Base-by-base conservation (phyloP, 2,329 filamentous ascomycete species). In the Orbilia blumenaviensis region DNA sequence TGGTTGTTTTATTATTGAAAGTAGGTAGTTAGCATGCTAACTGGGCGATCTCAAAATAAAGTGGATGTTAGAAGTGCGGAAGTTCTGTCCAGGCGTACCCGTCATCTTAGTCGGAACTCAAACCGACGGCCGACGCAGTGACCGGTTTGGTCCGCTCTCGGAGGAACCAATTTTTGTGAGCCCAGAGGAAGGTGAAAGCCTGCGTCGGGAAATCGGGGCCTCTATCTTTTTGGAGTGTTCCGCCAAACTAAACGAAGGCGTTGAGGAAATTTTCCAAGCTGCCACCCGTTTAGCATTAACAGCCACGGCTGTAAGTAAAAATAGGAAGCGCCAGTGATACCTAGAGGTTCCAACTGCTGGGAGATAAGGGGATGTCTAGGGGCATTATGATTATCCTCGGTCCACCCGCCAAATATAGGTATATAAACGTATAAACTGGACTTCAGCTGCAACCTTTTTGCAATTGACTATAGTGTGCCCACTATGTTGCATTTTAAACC, bases 221-320 rank as follows among this genome's bases (percentile, higher is more conserved):
- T 91, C 93, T 88, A 97, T 97, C 89, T 99, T 98, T 86, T 92
- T 98, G 80, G 95, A 99, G 87, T 98, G 95, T 88, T 98, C 95
- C 80, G 95, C 95, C 87, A 97, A 97, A 90, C 98, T 94, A 84
- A 97, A 96, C 86, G 93, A 97, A 85, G 95, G 95, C 85, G 95
- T 98, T 81, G 91, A 93, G 82, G 95, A 99, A 86, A 95, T 99
- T 81, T 99, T 99, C 82, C 95, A 98, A 88, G 92, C 96, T 83
- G 95, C 95, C 82, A 98, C 95, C 81, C 93, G 95, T 81, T 89
- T 66, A 62, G 78, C 78, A 58, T 66, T 79, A 69, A 56, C 80
- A 58, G 74, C 78, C 42, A 81, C 77, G 68, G 79, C 79, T n/a
- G n/a, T n/a, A n/a, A n/a, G n/a, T 66, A 78, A 77, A 67, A 80